Evolutionary conservation across 352 stramenopile species (phyloP).

Genomic region (Phytophthora podocarpi): DNA sequence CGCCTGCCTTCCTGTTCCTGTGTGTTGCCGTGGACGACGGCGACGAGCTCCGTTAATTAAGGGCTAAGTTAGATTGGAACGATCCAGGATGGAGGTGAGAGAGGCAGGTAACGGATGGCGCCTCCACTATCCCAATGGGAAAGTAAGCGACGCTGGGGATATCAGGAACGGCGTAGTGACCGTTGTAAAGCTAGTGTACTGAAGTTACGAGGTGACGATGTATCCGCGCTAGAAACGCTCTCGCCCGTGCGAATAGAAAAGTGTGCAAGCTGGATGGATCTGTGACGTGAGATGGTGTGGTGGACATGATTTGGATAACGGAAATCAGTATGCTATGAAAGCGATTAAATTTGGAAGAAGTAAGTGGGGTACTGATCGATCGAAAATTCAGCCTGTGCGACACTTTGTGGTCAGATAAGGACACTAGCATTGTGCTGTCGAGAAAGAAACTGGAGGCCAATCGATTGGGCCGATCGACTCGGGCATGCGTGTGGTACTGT

Average conservation of each 20-base stretch:
- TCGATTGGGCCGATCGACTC: no score
- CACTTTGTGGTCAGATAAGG: conserved; percentile 39
- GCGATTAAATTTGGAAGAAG: no score
- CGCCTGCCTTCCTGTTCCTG: no score
- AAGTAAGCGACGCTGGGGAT: conserved; percentile 16
- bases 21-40: no score
- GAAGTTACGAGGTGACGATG: conserved; percentile 4
- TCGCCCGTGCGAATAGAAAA: neutral
- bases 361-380: neutral
- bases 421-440: conserved; percentile 24
- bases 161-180: conserved; percentile 7
- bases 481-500: no score
- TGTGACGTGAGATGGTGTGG: conserved; percentile 13
- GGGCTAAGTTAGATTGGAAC: no score
- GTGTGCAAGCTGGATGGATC: neutral
- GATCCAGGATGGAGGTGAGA: no score
- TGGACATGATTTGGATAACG: neutral
- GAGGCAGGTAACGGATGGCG: conserved; percentile 23
- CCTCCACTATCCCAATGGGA: conserved; percentile 24
- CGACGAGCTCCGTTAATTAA: no score
- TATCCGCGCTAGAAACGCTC: conserved; percentile 13
- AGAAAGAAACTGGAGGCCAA: conserved; percentile 2
- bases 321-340: conserved; percentile 22
- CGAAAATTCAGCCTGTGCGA: conserved; percentile 6
- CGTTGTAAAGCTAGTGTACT: conserved; percentile 5